Evolutionary conservation across 345 rosid species (phyloP).

Genomic region (Eucalyptus paniculata): DNA sequence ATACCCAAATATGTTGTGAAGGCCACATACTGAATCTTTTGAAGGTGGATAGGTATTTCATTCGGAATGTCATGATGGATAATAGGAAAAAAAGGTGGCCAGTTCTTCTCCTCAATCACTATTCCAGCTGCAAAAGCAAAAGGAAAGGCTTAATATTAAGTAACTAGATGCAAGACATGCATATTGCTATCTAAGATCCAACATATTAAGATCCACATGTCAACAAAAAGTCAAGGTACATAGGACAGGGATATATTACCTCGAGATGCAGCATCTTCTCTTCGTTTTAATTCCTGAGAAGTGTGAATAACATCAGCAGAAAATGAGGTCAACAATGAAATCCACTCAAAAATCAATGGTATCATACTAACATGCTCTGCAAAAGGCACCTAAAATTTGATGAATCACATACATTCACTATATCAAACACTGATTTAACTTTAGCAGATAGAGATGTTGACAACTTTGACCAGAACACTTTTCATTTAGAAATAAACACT

Average conservation of each 20-base stretch:
- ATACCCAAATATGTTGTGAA: slow-evolving; percentile 85
- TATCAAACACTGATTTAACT: background rate
- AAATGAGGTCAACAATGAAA: background rate
- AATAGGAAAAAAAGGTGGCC: slow-evolving; percentile 90
- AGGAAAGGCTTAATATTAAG: background rate
- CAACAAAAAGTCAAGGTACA: background rate
- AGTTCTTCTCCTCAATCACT: slow-evolving; percentile 85
- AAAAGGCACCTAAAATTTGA: background rate
- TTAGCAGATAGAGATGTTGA: background rate
- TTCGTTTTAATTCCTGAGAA: slow-evolving; percentile 71
- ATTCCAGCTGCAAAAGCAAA: slow-evolving; percentile 70
- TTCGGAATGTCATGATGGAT: slow-evolving; percentile 92
- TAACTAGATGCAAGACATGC: background rate
- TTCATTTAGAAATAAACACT: background rate
- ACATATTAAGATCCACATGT: background rate
- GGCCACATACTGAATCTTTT: slow-evolving; percentile 74
- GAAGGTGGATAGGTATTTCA: slow-evolving; percentile 94
- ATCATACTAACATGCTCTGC: background rate
- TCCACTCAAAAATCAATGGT: background rate
- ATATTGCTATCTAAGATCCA: background rate
- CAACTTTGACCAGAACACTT: background rate
- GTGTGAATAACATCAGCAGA: background rate
- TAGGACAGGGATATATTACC: slow-evolving; percentile 6
- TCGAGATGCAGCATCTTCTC: slow-evolving; percentile 72
- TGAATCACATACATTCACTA: background rate